Base-by-base conservation (phyloP, 2,329 filamentous ascomycete species). In the Ramularia endophylla region DNA sequence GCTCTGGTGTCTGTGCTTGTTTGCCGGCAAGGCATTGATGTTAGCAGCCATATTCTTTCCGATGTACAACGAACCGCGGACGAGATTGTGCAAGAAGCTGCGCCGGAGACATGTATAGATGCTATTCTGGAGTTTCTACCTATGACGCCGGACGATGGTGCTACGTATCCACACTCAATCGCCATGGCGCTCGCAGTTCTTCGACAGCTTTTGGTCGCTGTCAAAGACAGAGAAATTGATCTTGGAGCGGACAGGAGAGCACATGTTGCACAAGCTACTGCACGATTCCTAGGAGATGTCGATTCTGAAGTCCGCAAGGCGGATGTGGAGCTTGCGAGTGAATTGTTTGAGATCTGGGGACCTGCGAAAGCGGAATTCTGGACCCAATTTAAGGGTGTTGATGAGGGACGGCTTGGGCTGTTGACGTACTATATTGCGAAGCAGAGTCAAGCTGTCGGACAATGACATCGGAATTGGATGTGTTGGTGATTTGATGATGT, bases 351-450 rank as follows among this genome's bases (percentile, higher is more conserved):
- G 25, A 30, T 52, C 7, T 57, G 51, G 32, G 54, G 50, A 20
- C 40, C 32, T 4, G n/a, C 15, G 4, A 67, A 68, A 40, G 47
- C 43, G 12, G 63, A 59, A 20, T 89, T 89, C 59, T 90, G 85
- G 85, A 74, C 73, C 25, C 73, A 74, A 17, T 70, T 88, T 44
- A 50, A 51, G 45, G 68, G 67, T 1, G 72, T 85, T 22, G 75
- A 77, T 56, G 83, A 87, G 50, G 83, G 86, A 50, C 78, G 83
- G 16, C 78, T 87, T 68, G 87, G 81, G 52, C 63, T 89, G 46
- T 80, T 89, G 54, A 88, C 83, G 8, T 89, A 89, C 60, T 89
- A 88, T 62, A 82, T 88, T 56, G 84, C 85, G 29, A 82, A 82
- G 70, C 72, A 73, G 59, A 78, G 49, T 2, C 52, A 44, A 25